Conservation (phyloP, 2,329 filamentous ascomycete species). For the Coniella vitis region DNA sequence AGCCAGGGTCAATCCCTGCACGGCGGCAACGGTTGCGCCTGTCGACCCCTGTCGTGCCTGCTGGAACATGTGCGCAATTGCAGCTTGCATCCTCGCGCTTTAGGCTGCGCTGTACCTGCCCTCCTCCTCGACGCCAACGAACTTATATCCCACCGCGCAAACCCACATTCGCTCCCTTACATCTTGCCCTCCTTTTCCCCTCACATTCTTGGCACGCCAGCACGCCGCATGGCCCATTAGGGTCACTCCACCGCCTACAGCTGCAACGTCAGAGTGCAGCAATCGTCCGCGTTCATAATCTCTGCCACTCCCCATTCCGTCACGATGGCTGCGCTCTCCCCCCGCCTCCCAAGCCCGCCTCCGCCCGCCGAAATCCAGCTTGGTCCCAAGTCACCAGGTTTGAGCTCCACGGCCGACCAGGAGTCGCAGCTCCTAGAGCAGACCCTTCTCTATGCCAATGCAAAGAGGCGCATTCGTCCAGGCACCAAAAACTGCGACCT, state of each 20-base stretch:
- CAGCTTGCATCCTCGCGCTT: background rate
- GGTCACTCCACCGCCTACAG: background rate
- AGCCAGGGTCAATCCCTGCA: background rate
- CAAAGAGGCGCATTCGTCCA: slow-evolving; percentile 79
- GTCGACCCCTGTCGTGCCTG: too few species aligned
- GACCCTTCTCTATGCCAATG: slow-evolving; percentile 62
- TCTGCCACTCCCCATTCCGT: slow-evolving; percentile 29
- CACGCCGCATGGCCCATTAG: slow-evolving; percentile 4
- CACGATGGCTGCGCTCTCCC: slow-evolving; percentile 67
- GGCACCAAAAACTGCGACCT: slow-evolving; percentile 91
- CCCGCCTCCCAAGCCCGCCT: slow-evolving; percentile 88
- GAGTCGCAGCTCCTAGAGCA: slow-evolving; percentile 57
- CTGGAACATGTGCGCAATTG: background rate
- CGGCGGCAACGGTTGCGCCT: background rate
- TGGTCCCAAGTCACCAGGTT: slow-evolving; percentile 34
- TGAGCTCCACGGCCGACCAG: slow-evolving; percentile 34
- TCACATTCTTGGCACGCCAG: too few species aligned
- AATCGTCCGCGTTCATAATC: background rate
- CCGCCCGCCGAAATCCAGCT: slow-evolving; percentile 93
- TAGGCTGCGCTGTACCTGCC: background rate
- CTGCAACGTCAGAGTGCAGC: background rate
- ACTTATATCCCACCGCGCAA: background rate
- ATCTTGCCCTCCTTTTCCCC: too few species aligned
- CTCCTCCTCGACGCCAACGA: background rate
- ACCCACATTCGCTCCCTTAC: too few species aligned